A percentile compares a stretch with the other conserved stretches of the same genome.
These are phyloP conservation scores for Fusarium nurragi DNA, from an alignment of 2,329 filamentous ascomycete species.

Conservation along the genomic window DNA sequence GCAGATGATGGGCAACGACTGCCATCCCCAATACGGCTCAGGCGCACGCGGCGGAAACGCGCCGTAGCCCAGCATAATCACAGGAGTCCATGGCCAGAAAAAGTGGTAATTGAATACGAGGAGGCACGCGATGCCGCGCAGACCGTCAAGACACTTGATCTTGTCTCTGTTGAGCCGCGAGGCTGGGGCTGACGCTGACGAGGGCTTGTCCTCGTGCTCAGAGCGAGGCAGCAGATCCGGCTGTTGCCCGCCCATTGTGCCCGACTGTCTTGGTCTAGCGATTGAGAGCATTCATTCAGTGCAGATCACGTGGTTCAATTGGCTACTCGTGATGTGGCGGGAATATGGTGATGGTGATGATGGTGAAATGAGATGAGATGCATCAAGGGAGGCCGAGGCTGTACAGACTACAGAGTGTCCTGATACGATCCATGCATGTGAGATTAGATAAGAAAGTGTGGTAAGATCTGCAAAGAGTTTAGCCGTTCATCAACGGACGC, in stretches of 20 bases:
- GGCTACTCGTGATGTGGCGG: not conserved
- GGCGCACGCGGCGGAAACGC: slow-evolving; percentile 49
- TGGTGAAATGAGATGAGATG: not conserved
- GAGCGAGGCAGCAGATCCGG: slow-evolving; percentile 33
- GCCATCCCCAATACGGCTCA: slow-evolving; percentile 48
- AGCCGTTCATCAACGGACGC: not conserved
- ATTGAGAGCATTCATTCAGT: slow-evolving; percentile 33
- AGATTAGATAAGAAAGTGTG: slow-evolving; percentile 16
- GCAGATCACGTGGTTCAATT: not conserved
- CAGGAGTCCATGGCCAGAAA: slow-evolving; percentile 53
- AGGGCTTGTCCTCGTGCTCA: slow-evolving; percentile 22
- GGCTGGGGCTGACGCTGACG: slow-evolving; percentile 10
- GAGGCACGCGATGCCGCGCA: slow-evolving; percentile 54
- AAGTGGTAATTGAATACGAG: slow-evolving; percentile 57
- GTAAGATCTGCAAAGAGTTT: slow-evolving; percentile 15
- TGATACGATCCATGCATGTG: slow-evolving; percentile 17
- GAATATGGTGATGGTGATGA: slow-evolving; percentile 1
- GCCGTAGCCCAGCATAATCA: slow-evolving; percentile 54
- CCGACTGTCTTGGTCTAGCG: slow-evolving; percentile 29
- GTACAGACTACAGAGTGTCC: slow-evolving; percentile 32
- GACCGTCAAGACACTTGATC: slow-evolving; percentile 53
- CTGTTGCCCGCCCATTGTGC: slow-evolving; percentile 31
- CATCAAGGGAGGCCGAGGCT: slow-evolving; percentile 17
- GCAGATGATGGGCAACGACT: slow-evolving; percentile 52
- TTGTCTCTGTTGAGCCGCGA: slow-evolving; percentile 44